phyloP scores from a whole-genome alignment of 345 rosid species.

The Stellera chamaejasme region DNA sequence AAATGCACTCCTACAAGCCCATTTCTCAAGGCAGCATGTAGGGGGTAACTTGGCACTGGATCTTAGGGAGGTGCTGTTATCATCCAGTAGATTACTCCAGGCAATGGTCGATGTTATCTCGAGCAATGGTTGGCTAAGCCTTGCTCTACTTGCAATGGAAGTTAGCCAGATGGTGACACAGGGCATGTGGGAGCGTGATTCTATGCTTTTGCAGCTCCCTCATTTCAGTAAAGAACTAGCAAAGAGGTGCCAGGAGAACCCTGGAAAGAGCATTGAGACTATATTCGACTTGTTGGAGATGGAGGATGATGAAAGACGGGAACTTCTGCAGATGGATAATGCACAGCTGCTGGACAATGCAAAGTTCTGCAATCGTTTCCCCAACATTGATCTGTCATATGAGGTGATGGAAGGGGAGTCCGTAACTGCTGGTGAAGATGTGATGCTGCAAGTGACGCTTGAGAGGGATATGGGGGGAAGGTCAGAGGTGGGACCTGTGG shows the following conservation, averaged over 20 bases:
- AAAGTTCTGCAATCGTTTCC: constrained; percentile 78
- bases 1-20: constrained; percentile 85
- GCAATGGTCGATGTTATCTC: constrained; percentile 91
- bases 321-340: constrained; percentile 69
- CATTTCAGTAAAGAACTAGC: constrained; percentile 80
- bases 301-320: constrained; percentile 78
- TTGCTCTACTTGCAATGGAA: constrained; percentile 87
- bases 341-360: constrained; percentile 66
- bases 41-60: constrained; percentile 69
- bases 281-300: constrained; percentile 86
- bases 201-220: constrained; percentile 88
- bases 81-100: constrained; percentile 70
- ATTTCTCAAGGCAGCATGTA: constrained; percentile 77
- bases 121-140: constrained; percentile 86
- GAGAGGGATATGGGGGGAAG: constrained; percentile 80
- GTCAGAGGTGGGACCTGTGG: constrained; percentile 72
- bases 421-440: constrained; percentile 48
- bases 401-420: constrained; percentile 52
- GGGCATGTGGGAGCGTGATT: constrained; percentile 94
- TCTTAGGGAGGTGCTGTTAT: constrained; percentile 76
- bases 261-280: constrained; percentile 64
- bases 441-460: constrained; percentile 55
- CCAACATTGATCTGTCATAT: constrained; percentile 66
- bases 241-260: constrained; percentile 74
- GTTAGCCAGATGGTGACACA: constrained; percentile 95